Percentiles rank a stretch among this genome's conserved stretches.
Conservation (phyloP, 2,329 filamentous ascomycete genomes). For the Leptoxyphium fumago region DNA sequence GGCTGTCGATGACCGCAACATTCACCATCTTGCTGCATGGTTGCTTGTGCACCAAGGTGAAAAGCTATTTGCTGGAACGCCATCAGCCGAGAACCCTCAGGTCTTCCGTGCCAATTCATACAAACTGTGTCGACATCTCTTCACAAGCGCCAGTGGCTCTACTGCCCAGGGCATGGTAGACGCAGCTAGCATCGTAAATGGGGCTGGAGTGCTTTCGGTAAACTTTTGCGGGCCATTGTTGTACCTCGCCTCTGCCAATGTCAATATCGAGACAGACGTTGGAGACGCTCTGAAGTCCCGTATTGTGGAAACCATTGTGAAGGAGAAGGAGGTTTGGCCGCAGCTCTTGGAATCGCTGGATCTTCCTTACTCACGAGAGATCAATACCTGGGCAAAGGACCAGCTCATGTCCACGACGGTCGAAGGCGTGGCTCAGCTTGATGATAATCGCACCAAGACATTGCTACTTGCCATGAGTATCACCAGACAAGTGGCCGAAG, state of each 20-base stretch:
- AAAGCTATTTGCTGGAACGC: not conserved
- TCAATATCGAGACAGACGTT: not conserved
- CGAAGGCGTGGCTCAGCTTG: not conserved
- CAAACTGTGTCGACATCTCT: not conserved
- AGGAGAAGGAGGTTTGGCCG: slow-evolving; percentile 27
- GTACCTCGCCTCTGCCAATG: not conserved
- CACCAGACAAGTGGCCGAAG: not conserved
- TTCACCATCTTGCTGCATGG: not conserved
- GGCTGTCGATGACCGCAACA: not conserved
- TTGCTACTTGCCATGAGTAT: not conserved
- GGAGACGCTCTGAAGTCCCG: not conserved
- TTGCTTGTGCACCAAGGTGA: not conserved
- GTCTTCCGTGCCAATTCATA: not conserved
- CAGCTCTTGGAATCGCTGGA: slow-evolving; percentile 27
- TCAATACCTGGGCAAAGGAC: slow-evolving; percentile 18
- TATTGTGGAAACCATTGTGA: slow-evolving; percentile 25
- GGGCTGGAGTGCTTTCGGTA: not conserved
- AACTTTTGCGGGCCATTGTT: not conserved
- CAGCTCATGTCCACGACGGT: slow-evolving; percentile 15
- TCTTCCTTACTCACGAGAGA: slow-evolving; percentile 8
- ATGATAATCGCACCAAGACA: not conserved
- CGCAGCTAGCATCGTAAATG: not conserved
- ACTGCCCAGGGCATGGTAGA: not conserved
- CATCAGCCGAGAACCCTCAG: not conserved
- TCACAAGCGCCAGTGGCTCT: not conserved